Base-by-base conservation (phyloP, 192 early-diverging fungal genomes). In the Coemansia sp. region DNA sequence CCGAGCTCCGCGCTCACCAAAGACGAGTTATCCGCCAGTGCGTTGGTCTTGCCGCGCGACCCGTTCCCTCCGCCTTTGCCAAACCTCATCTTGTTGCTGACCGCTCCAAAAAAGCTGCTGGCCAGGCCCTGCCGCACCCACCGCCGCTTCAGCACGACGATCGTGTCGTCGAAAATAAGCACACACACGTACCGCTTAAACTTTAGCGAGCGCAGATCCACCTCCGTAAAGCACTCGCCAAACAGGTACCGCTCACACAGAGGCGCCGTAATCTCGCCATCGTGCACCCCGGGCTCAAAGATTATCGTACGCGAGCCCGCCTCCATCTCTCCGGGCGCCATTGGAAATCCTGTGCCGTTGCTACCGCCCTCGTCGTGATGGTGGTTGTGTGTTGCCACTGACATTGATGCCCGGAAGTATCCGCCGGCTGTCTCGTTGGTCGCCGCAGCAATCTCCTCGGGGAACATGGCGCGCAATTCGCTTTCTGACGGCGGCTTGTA, bases 181-280 rank as follows among this genome's bases (percentile, higher is more conserved):
- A 84, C 68, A 27, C 80, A 82, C 23, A 85, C 79, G 42, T 83
- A 78, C 27, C 81, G 79, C 70, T 83, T 84, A 36, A 83, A 83
- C 50, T 82, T 79, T 53, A 84, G 80, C 19, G 81, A 80, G 25
- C 67, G 55, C 42, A 76, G 36, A 53, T 87, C 85, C 2, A 84
- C 80, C 49, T 87, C 85, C 11, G 80, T 83, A 39, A 84, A 85
- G 51, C 73, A 81, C 58, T 85, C 85, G 48, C 85, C 85, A 63
- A 83, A 87, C 18, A 81, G 58, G 60, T 85, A 87, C 33, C 82
- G 69, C 39, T 72, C 58, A 36, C 77, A 70, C 19, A 81, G 73
- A 18, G 85, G 81, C 3, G 60, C 56, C 5, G 72, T 65, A 27
- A 79, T 70, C 51, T 73, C 70, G 45, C 80, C 75, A 15, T 71